Evolutionary conservation across 2,329 filamentous ascomycete genomes (phyloP), one percentile per base, ranked within the genome.

Genomic region (Fusarium ramigenum): DNA sequence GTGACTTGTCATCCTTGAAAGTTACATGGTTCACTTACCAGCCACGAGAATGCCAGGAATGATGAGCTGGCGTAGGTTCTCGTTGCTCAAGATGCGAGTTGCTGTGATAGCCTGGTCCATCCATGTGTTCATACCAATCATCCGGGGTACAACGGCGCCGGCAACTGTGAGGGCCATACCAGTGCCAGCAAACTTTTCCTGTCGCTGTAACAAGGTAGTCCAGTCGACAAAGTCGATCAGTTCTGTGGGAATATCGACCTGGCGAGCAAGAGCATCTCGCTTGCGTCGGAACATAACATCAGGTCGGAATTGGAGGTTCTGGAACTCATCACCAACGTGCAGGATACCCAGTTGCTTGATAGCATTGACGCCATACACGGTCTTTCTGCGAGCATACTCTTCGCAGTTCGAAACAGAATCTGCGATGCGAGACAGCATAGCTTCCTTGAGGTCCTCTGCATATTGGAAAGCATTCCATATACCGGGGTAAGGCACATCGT

Each of bases 241-340:
- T 79, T 99, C 95, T 8, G 96, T 93, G 60, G 96, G 91, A 25
- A 97, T 91, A 69, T 98, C 91, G 21, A 98, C 91, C 79, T 97
- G 92, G 72, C 94, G 91, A 10, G 94, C 95, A 44, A 97, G 85
- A 4, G 91, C 90, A 80, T 99, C 94, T 67, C 91, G 90, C 78
- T 93, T 93, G 70, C 93, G 91, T 67, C 91, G 91, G 86, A 98
- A 99, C 96, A 99, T 98, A 79, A 95, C 90, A 77, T 98, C 95
- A 4, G 94, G 91, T 36, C 93, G 91, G 90, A 99, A 98, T 75
- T 91, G 93, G 50, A 98, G 89, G 76, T 95, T 93, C 28, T 93
- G 88, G 76, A 96, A 97, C 77, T 96, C 93, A 76, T 96, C 91
- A 15, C 96, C 96, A 10, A 98, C 90, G 80, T 99, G 96, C 40